Evolutionary conservation across 2,329 filamentous ascomycete species (phyloP).

Genomic region (Hypoxylon sp.): DNA sequence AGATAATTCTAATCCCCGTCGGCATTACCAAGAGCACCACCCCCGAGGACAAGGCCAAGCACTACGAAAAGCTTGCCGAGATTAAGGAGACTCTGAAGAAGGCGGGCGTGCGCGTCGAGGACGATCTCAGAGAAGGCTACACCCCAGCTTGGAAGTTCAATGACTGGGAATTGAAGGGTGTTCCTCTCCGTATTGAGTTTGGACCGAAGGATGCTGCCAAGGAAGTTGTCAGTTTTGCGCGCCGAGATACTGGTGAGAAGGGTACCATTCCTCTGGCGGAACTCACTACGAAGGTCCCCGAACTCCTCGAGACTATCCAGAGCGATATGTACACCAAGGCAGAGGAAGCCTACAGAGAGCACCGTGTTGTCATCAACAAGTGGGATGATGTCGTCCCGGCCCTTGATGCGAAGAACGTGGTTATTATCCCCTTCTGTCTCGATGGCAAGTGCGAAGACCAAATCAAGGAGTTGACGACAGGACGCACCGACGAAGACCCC

Average conservation of each 20-base stretch:
- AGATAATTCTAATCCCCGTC: constrained; percentile 90
- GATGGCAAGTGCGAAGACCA: constrained; percentile 88
- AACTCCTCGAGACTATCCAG: constrained; percentile 91
- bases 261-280: constrained; percentile 82
- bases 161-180: constrained; percentile 97
- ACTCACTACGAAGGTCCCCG: constrained; percentile 79
- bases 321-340: constrained; percentile 83
- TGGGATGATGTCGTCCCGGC: constrained; percentile 95
- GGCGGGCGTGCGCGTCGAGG: constrained; percentile 81
- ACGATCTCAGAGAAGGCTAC: constrained; percentile 91
- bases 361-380: constrained; percentile 84
- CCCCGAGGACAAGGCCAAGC: constrained; percentile 81
- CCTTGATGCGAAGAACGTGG: constrained; percentile 91
- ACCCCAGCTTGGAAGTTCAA: constrained; percentile 98
- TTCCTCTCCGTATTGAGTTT: constrained; percentile 94
- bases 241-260: constrained; percentile 90
- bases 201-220: constrained; percentile 94
- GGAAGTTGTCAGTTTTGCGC: constrained; percentile 85
- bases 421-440: constrained; percentile 91
- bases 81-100: constrained; percentile 78
- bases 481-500: constrained; percentile 77
- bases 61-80: constrained; percentile 81
- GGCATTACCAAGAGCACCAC: constrained; percentile 91
- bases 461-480: constrained; percentile 86
- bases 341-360: constrained; percentile 81